These are phyloP conservation scores for Arthrobotrys megalospora DNA, from an alignment of 2,329 filamentous ascomycete genomes.

Conservation along the genomic window DNA sequence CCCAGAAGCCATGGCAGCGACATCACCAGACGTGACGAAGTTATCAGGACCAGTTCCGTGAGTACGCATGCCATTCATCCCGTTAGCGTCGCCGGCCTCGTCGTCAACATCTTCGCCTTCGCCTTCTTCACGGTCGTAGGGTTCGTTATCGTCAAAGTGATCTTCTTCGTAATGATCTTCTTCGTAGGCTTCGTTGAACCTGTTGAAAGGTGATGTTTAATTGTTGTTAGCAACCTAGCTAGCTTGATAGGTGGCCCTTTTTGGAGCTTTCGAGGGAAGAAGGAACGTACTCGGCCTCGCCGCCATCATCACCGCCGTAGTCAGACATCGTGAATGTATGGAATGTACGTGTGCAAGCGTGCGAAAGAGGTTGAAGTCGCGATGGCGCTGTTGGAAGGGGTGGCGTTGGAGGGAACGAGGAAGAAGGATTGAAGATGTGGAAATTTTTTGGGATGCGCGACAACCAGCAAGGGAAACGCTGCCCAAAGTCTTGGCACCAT, in stretches of 20 bases:
- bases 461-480: slow-evolving; percentile 18
- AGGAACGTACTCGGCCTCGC: slow-evolving; percentile 67
- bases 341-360: neutral
- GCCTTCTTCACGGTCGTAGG: slow-evolving; percentile 63
- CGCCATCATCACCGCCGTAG: slow-evolving; percentile 78
- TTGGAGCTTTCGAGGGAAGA: slow-evolving; percentile 8
- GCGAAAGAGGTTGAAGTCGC: slow-evolving; percentile 2
- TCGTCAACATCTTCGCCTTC: slow-evolving; percentile 47
- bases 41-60: slow-evolving; percentile 71
- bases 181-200: slow-evolving; percentile 56
- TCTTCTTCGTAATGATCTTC: slow-evolving; percentile 50
- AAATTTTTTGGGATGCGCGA: slow-evolving; percentile 49
- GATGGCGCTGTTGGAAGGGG: slow-evolving; percentile 14
- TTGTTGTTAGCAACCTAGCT: slow-evolving; percentile 22
- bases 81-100: slow-evolving; percentile 64
- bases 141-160: slow-evolving; percentile 52
- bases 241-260: neutral
- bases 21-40: slow-evolving; percentile 68
- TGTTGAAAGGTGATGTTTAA: neutral
- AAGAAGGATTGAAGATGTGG: slow-evolving; percentile 30
- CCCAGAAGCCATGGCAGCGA: slow-evolving; percentile 65
- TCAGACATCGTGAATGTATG: slow-evolving; percentile 75
- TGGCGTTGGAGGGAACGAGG: neutral
- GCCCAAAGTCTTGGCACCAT: slow-evolving; percentile 9
- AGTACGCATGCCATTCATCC: slow-evolving; percentile 66